Evolutionary conservation across 2,329 filamentous ascomycete species (phyloP).

Genomic region (Nothophoma quercina): DNA sequence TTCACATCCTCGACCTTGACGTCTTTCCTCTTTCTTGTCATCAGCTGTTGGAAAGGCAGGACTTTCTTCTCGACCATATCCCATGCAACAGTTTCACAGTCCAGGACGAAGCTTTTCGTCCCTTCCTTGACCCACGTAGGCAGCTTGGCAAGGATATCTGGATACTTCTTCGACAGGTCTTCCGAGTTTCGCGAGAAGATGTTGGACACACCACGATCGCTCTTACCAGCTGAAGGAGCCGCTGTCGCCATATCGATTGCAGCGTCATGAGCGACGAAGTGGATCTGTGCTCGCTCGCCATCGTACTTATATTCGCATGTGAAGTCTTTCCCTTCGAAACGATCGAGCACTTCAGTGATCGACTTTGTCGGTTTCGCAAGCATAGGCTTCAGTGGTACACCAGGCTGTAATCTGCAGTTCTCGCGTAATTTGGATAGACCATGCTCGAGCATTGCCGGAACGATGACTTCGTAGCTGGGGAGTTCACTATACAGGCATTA

Average conservation of each 20-base stretch:
- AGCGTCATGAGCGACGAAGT: conserved; percentile 88
- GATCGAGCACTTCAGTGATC: conserved; percentile 95
- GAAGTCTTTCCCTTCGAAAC: conserved; percentile 93
- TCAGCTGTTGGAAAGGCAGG: conserved; percentile 94
- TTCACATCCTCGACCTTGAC: conserved; percentile 95
- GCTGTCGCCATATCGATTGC: conserved; percentile 69
- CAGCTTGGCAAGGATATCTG: conserved; percentile 89
- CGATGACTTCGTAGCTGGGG: conserved; percentile 92
- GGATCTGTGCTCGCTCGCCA: conserved; percentile 96
- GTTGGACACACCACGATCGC: conserved; percentile 77
- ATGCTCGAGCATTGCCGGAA: conserved; percentile 85
- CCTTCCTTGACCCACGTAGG: conserved; percentile 87
- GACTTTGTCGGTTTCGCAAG: conserved; percentile 98
- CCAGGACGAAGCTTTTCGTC: conserved; percentile 95
- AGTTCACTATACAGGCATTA: conserved; percentile 73
- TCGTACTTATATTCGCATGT: conserved; percentile 99
- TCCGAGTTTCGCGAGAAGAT: conserved; percentile 99
- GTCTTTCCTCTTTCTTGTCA: conserved; percentile 97
- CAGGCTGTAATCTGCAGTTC: conserved; percentile 88
- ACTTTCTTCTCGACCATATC: conserved; percentile 95
- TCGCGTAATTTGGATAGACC: conserved; percentile 85
- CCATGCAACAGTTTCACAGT: conserved; percentile 98
- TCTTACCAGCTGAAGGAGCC: conserved; percentile 68
- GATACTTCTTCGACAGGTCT: conserved; percentile 96
- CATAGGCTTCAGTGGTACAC: conserved; percentile 97